Percentiles rank a stretch among this genome's conserved stretches.
phyloP scores from a whole-genome alignment of 352 stramenopile species.

The Plasmopara muralis region DNA sequence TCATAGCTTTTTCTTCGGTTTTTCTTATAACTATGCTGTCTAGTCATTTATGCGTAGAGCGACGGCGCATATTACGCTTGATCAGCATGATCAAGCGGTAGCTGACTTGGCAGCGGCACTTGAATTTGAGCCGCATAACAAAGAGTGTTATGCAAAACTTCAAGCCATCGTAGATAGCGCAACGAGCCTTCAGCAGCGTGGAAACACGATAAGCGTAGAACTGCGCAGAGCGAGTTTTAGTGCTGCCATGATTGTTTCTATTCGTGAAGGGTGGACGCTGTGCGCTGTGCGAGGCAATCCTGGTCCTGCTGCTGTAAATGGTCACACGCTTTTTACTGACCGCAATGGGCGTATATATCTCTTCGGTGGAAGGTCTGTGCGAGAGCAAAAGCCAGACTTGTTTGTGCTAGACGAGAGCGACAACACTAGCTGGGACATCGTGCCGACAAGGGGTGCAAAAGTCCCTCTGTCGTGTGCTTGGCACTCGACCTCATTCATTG shows the following conservation, averaged over 20 bases:
- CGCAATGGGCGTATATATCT: constrained; percentile 25
- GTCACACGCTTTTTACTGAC: constrained; percentile 46
- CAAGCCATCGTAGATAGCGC: constrained; percentile 24
- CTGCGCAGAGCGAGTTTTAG: constrained; percentile 19
- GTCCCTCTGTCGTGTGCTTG: constrained; percentile 44
- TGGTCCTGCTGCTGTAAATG: constrained; percentile 53
- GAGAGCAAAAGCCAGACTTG: constrained; percentile 45
- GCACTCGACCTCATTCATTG: constrained; percentile 41
- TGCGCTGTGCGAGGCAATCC: constrained; percentile 54
- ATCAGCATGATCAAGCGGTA: constrained; percentile 23
- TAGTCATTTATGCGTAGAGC: constrained; percentile 57
- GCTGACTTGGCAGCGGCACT: constrained; percentile 40
- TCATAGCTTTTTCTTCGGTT: neutral
- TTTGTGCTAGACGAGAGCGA: constrained; percentile 43
- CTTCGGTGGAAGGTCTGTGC: constrained; percentile 52
- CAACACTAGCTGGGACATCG: constrained; percentile 42
- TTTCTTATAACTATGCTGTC: neutral
- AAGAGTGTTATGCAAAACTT: constrained; percentile 39
- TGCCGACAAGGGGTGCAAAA: constrained; percentile 14
- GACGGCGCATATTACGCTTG: constrained; percentile 29
- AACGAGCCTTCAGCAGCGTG: neutral
- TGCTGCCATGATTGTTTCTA: constrained; percentile 28
- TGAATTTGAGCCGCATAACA: constrained; percentile 43
- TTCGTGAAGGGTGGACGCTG: constrained; percentile 38
- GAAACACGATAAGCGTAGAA: neutral